Percentiles rank a stretch among this genome's conserved stretches.
Conservation (phyloP, 2,329 filamentous ascomycete genomes). For the Talaromyces piceae region DNA sequence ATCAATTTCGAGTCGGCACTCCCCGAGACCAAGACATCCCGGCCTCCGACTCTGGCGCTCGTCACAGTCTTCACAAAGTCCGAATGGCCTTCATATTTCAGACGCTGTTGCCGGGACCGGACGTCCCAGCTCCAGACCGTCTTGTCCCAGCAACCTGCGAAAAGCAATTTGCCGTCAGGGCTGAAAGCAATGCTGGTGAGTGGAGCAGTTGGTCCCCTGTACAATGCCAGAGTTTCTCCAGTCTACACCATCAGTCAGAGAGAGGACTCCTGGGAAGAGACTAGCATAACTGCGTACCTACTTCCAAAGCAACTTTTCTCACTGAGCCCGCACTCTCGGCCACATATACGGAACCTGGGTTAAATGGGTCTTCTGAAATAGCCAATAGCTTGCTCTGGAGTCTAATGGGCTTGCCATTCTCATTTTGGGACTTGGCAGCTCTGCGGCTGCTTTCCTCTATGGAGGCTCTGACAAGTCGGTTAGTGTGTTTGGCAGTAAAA, state of each 20-base stretch:
- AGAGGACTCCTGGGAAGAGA: not conserved
- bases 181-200: slow-evolving; percentile 69
- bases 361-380: slow-evolving; percentile 59
- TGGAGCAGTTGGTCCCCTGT: slow-evolving; percentile 69
- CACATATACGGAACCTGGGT: slow-evolving; percentile 59
- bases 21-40: slow-evolving; percentile 62
- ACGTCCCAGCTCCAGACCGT: slow-evolving; percentile 78
- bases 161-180: slow-evolving; percentile 52
- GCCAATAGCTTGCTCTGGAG: slow-evolving; percentile 83
- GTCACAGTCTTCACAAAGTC: slow-evolving; percentile 88
- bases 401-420: slow-evolving; percentile 69
- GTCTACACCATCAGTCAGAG: slow-evolving; percentile 27
- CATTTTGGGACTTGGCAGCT: slow-evolving; percentile 69
- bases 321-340: slow-evolving; percentile 83
- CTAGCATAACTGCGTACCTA: slow-evolving; percentile 42
- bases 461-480: slow-evolving; percentile 36
- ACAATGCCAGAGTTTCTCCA: slow-evolving; percentile 43
- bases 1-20: slow-evolving; percentile 73
- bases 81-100: slow-evolving; percentile 64
- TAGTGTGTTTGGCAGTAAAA: slow-evolving; percentile 10
- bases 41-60: slow-evolving; percentile 53
- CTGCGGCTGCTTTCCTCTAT: slow-evolving; percentile 51
- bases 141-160: slow-evolving; percentile 93
- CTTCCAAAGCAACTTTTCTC: slow-evolving; percentile 66
- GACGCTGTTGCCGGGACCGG: slow-evolving; percentile 46